Conservation (phyloP, 2,329 filamentous ascomycete species). For the Xylariaceae sp. region DNA sequence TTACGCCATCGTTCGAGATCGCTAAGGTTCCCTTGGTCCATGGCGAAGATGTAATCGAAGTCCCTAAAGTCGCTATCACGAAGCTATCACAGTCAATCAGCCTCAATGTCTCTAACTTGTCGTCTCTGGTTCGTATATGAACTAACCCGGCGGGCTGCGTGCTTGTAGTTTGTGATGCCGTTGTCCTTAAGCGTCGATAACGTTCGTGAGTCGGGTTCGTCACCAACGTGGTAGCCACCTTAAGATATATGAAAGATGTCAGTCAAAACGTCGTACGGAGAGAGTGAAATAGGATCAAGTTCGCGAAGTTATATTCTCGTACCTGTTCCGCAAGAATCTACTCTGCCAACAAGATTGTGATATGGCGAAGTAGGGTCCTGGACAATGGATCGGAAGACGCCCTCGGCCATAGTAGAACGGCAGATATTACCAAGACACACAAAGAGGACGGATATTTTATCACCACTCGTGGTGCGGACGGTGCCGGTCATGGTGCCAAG, state of each 20-base stretch:
- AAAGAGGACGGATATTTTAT: conserved; percentile 76
- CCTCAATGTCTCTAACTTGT: not conserved
- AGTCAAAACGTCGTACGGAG: not conserved
- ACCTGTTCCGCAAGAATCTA: conserved; percentile 91
- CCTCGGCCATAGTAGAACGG: conserved; percentile 93
- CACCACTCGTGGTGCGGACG: conserved; percentile 17
- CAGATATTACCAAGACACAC: conserved; percentile 98
- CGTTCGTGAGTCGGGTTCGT: conserved; percentile 80
- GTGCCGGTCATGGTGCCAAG: conserved; percentile 18
- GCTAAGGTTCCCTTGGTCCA: conserved; percentile 85
- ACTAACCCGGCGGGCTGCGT: conserved; percentile 76
- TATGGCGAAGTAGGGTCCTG: conserved; percentile 61
- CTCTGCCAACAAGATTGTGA: conserved; percentile 63
- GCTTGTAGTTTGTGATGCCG: conserved; percentile 77
- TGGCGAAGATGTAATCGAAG: conserved; percentile 94
- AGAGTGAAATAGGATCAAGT: not conserved
- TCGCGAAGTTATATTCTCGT: conserved; percentile 16
- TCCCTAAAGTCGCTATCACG: conserved; percentile 73
- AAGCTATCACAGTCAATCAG: conserved; percentile 47
- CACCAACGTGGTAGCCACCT: conserved; percentile 83
- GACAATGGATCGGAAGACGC: conserved; percentile 79
- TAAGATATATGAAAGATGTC: not conserved
- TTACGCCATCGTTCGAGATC: conserved; percentile 71
- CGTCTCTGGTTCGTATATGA: not conserved
- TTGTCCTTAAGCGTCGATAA: conserved; percentile 77